Evolutionary conservation across 2,329 filamentous ascomycete species (phyloP).

Genomic region (Plectosphaerella sp.): DNA sequence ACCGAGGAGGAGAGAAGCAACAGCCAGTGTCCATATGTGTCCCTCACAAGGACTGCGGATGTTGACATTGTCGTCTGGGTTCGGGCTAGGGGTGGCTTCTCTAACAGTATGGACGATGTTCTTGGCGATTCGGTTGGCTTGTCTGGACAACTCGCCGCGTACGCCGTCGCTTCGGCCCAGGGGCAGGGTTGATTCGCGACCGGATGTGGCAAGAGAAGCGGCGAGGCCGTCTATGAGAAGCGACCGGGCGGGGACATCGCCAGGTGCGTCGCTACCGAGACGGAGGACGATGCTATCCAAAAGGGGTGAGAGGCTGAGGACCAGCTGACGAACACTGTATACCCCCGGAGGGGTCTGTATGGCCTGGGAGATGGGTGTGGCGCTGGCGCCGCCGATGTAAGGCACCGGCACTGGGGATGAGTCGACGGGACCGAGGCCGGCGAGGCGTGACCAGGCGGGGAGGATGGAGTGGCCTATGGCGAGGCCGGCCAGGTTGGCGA

Average conservation of each 20-base stretch:
- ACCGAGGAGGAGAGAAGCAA: background rate
- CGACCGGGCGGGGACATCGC: background rate
- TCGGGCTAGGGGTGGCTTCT: background rate
- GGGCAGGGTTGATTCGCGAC: slow-evolving; percentile 1
- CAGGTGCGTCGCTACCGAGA: background rate
- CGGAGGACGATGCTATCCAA: background rate
- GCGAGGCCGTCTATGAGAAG: slow-evolving; percentile 1
- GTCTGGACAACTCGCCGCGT: background rate
- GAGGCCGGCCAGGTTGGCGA: slow-evolving; percentile 3
- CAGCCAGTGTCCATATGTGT: slow-evolving; percentile 3
- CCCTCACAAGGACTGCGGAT: slow-evolving; percentile 3
- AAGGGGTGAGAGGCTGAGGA: background rate
- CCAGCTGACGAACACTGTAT: slow-evolving; percentile 2
- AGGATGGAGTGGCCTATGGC: background rate
- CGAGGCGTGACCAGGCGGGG: background rate
- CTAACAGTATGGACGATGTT: background rate
- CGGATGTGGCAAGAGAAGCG: background rate
- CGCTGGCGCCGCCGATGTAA: background rate
- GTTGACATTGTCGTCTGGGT: background rate
- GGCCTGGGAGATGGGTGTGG: background rate
- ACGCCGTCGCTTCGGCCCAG: background rate
- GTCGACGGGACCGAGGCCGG: too few species aligned
- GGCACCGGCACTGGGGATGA: too few species aligned
- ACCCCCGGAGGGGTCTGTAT: background rate
- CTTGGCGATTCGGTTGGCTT: background rate